Percentiles rank a stretch among this genome's conserved stretches.
Conservation (phyloP, 371 early-diverging fungal species). For the Rhizopus stolonifer region DNA sequence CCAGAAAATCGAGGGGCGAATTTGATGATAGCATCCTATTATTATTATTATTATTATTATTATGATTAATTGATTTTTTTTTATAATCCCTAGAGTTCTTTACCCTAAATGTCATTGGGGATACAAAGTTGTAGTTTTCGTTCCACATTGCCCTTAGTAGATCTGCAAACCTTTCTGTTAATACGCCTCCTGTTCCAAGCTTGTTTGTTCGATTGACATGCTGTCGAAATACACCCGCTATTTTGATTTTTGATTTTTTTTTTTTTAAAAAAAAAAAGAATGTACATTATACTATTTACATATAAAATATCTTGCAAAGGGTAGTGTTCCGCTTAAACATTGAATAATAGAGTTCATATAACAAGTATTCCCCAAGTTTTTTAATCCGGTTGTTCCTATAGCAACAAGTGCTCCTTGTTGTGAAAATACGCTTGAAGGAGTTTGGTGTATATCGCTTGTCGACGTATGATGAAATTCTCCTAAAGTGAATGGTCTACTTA, state of each 20-base stretch:
- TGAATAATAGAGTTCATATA: slow-evolving; percentile 96
- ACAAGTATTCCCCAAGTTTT: slow-evolving; percentile 97
- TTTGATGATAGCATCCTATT: slow-evolving; percentile 53
- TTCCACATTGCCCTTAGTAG: slow-evolving; percentile 69
- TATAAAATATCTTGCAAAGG: slow-evolving; percentile 77
- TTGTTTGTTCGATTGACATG: slow-evolving; percentile 73
- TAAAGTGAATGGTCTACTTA: slow-evolving; percentile 10
- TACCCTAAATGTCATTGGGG: slow-evolving; percentile 50
- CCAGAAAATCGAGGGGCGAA: slow-evolving; percentile 69
- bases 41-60: not conserved
- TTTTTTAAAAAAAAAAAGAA: not conserved
- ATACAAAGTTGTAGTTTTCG: slow-evolving; percentile 49
- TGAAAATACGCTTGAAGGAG: slow-evolving; percentile 36
- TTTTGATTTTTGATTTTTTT: too few species aligned
- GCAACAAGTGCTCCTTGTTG: slow-evolving; percentile 40
- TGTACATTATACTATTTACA: slow-evolving; percentile 24
- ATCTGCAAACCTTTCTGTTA: slow-evolving; percentile 65
- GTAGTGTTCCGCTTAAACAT: slow-evolving; percentile 85
- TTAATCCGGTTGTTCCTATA: slow-evolving; percentile 75
- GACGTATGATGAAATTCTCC: slow-evolving; percentile 21
- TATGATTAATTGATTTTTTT: not conserved
- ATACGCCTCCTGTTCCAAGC: slow-evolving; percentile 71
- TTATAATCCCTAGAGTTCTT: slow-evolving; percentile 39
- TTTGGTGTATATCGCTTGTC: slow-evolving; percentile 11
- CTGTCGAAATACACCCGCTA: slow-evolving; percentile 65